Conservation (phyloP, 331 rosid species). For the Quercus phellos region DNA sequence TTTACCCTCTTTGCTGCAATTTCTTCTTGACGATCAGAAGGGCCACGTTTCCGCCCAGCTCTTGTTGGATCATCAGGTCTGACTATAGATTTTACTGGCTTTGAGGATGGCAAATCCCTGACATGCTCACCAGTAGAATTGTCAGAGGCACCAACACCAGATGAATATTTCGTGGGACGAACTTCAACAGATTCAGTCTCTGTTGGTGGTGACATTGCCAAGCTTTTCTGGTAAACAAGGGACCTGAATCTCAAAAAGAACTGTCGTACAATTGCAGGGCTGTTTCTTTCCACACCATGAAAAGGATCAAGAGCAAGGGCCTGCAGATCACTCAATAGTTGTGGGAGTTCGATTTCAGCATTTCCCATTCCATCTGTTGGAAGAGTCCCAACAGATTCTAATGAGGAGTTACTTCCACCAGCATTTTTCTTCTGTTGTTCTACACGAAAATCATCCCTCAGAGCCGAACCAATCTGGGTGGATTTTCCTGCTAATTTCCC, state of each 20-base stretch:
- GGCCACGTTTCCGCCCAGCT: conserved; percentile 77
- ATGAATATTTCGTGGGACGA: conserved; percentile 36
- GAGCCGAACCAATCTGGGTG: conserved; percentile 31
- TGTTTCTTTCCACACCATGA: conserved; percentile 55
- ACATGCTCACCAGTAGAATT: conserved; percentile 32
- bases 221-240: conserved; percentile 82
- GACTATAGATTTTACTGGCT: conserved; percentile 52
- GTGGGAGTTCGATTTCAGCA: conserved; percentile 45
- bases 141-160: conserved; percentile 30
- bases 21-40: conserved; percentile 92
- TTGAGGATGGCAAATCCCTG: conserved; percentile 43
- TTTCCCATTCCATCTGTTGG: conserved; percentile 29
- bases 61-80: conserved; percentile 68
- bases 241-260: conserved; percentile 86
- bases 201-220: conserved; percentile 49
- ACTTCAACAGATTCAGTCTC: conserved; percentile 62
- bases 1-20: conserved; percentile 75
- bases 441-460: conserved; percentile 36
- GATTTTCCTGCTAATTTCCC: conserved; percentile 38
- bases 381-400: conserved; percentile 14
- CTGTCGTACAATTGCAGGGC: conserved; percentile 42
- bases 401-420: conserved; percentile 18
- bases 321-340: conserved; percentile 65
- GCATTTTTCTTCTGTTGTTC: conserved; percentile 39
- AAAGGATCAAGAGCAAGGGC: conserved; percentile 84